Conservation (phyloP, 768 basidiomycete species). For the Tephrocybe sp. region DNA sequence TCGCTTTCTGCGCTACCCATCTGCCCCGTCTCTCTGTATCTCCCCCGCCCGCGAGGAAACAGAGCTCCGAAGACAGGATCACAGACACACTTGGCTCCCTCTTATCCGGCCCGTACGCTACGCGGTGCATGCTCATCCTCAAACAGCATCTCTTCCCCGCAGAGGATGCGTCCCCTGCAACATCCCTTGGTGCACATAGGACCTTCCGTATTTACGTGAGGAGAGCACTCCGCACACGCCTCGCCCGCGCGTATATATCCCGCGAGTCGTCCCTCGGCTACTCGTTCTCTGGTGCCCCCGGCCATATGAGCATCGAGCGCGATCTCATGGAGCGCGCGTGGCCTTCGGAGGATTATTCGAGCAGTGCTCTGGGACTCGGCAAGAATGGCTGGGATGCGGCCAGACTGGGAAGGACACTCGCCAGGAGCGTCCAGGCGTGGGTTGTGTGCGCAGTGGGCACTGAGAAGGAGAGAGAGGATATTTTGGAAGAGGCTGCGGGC, state of each 20-base stretch:
- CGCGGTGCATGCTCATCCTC: slow-evolving; percentile 63
- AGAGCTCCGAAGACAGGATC: slow-evolving; percentile 53
- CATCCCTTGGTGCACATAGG: slow-evolving; percentile 59
- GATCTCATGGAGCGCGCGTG: slow-evolving; percentile 74
- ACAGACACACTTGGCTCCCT: slow-evolving; percentile 56
- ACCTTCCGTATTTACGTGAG: slow-evolving; percentile 66
- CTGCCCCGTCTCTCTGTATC: slow-evolving; percentile 67
- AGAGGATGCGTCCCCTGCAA: slow-evolving; percentile 19
- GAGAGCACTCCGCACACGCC: slow-evolving; percentile 55
- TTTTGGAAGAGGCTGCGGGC: slow-evolving; percentile 70
- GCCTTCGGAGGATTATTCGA: slow-evolving; percentile 58
- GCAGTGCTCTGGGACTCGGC: slow-evolving; percentile 26
- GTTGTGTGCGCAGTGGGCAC: slow-evolving; percentile 36
- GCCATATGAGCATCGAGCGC: slow-evolving; percentile 57
- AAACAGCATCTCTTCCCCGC: slow-evolving; percentile 57
- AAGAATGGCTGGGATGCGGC: slow-evolving; percentile 65
- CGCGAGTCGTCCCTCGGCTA: slow-evolving; percentile 53
- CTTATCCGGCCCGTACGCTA: slow-evolving; percentile 64
- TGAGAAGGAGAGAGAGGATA: slow-evolving; percentile 44
- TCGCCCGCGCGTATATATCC: slow-evolving; percentile 67
- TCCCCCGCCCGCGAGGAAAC: slow-evolving; percentile 32
- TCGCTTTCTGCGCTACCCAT: slow-evolving; percentile 64
- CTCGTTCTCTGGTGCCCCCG: slow-evolving; percentile 59
- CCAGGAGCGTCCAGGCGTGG: slow-evolving; percentile 61
- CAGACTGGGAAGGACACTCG: slow-evolving; percentile 53